Conservation (phyloP, 148 eudicot species). For the Amaranthus cruentus region DNA sequence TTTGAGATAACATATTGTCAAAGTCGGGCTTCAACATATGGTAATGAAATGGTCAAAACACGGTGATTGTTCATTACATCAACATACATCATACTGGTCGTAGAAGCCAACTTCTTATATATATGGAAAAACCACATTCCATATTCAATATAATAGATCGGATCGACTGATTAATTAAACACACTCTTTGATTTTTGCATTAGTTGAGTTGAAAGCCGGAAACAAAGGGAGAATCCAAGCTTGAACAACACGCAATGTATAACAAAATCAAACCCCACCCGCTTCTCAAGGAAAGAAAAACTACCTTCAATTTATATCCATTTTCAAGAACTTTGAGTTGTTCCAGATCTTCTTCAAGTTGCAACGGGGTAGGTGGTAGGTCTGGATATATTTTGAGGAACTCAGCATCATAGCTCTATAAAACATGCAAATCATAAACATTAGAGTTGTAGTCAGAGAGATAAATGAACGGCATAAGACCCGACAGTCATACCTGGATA, state of each 20-base stretch:
- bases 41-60: neutral
- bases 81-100: neutral
- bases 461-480: neutral
- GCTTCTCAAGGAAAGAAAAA: neutral
- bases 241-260: neutral
- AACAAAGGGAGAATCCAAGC: neutral
- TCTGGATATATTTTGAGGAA: constrained; percentile 70
- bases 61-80: neutral
- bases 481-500: constrained; percentile 53
- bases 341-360: constrained; percentile 95
- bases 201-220: neutral
- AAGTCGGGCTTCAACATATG: neutral
- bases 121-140: neutral
- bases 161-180: neutral
- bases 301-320: constrained; percentile 90
- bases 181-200: neutral
- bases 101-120: neutral
- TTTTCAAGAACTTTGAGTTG: constrained; percentile 94
- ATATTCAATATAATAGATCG: neutral
- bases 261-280: neutral
- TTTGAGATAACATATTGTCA: neutral
- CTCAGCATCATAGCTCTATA: constrained; percentile 74
- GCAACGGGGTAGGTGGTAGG: constrained; percentile 76
- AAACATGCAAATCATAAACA: constrained; percentile 17
- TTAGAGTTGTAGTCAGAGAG: neutral